Base-by-base conservation (phyloP, 768 basidiomycete species). In the Melanogaster broomeanus region DNA sequence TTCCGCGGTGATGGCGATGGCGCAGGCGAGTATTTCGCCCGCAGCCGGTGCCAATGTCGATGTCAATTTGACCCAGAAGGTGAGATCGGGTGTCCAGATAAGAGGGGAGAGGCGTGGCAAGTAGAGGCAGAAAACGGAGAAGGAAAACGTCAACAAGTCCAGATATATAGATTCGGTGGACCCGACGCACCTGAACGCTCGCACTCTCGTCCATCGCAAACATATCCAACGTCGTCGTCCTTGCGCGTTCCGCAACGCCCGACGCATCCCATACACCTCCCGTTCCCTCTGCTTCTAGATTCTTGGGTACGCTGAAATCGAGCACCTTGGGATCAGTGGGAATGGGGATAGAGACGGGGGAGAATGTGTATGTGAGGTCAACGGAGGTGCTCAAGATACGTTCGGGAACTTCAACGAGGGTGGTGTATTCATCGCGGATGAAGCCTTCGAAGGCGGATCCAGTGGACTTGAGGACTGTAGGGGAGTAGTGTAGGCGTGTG, bases 201-300 rank as follows among this genome's bases (percentile, higher is more conserved):
- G 90, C 93, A 62, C 91, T 93, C 61, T 95, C 87, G 60, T 98
- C 93, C 28, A 74, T 70, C 4, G 93, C 92, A 65, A 98, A 98
- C 2, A 84, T 71, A 52, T 93, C 83, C 33, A 98, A 71, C 21
- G 93, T 95, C 1, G 80, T 75, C 38, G 71, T 68, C 48, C 85
- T 79, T 34, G 85, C 89, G 10, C 64, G 69, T 9, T 71, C 66
- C 7, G 71, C 74, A 3, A 87, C 76, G 7, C 80, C 76, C 1
- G 76, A 74, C 30, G 74, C 77, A 52, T 87, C 84, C 82, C 85
- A 88, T 3, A 83, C 72, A 18, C 75, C 71, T 1, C 85, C 84
- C 19, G 72, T 73, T 18, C 65, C 61, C 5, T 70, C 65, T 4
- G 49, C 52, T 33, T 52, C 51, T 21, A 69, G 46, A 7, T 62